These are phyloP conservation scores for Leishmania guyanensis DNA, from an alignment of 208 protist genomes.

Conservation along the genomic window DNA sequence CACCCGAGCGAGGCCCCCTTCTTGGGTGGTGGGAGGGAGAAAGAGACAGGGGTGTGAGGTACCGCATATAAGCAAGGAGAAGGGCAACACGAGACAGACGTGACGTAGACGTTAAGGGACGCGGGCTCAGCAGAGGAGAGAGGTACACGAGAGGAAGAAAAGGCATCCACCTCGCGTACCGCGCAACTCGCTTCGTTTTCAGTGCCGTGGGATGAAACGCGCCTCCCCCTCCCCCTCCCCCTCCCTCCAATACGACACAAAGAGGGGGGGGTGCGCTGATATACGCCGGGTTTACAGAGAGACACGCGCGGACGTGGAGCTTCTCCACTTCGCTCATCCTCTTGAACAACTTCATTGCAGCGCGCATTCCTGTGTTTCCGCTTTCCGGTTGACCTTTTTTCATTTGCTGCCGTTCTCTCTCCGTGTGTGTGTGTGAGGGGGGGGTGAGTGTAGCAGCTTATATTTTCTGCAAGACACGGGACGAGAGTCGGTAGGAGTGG, in stretches of 20 bases:
- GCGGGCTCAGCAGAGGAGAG: not conserved
- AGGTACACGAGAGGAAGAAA: not conserved
- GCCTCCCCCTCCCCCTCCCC: not conserved
- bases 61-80: conserved; percentile 7
- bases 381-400: not conserved
- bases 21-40: not conserved
- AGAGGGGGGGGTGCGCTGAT: too few species aligned
- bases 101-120: not conserved
- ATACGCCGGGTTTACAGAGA: too few species aligned
- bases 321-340: not conserved
- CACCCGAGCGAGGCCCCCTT: not conserved
- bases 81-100: conserved; percentile 1
- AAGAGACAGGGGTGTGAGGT: too few species aligned
- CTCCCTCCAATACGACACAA: not conserved
- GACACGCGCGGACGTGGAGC: not conserved
- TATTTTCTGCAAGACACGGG: too few species aligned
- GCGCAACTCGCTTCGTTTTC: not conserved
- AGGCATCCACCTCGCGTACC: not conserved
- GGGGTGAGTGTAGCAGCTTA: too few species aligned
- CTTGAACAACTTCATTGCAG: not conserved
- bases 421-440: too few species aligned
- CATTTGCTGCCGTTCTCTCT: not conserved
- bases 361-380: not conserved
- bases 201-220: not conserved
- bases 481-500: too few species aligned